Base-by-base conservation (phyloP, 2,329 filamentous ascomycete species). In the Karstenula rhodostoma region DNA sequence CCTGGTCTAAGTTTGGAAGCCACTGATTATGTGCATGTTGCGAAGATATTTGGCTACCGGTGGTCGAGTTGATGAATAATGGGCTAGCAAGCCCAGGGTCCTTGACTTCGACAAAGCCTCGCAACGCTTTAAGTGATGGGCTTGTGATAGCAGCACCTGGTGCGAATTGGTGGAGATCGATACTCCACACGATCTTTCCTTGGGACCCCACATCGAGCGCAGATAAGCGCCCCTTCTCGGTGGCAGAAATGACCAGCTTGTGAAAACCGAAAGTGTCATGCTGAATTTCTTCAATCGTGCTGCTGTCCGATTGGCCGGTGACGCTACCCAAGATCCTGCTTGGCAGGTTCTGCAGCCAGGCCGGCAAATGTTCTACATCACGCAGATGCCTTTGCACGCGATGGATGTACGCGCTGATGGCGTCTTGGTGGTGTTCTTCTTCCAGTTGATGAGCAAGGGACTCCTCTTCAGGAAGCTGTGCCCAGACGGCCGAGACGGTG, bases 251-350 rank as follows among this genome's bases (percentile, higher is more conserved):
- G 6, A 94, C 86, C 33, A 94, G 81, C 78, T 97, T 96, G 76
- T 92, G 90, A 78, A 97, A 94, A 4, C 94, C 94, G 76, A 98
- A 98, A 42, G 84, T 87, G 70, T 95, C 91, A 17, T 88, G 84
- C 19, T 82, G 80, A n/a, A 90, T 80, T 7, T 82, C 82, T 29
- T 81, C 78, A 0, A 78, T 71, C 17, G 83, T 80, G 9, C 85
- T 83, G 0, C 86, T 85, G 33, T 88, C 87, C 17, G 92, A 81
- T 65, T 87, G 89, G 62, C 80, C 80, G 23, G 79, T 63, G 25
- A 83, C 72, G 37, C 75, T 80, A 49, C 85, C 85, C 2, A 93
- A 71, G 15, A 97, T 79, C 25, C 89, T 87, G 46, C 83, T 79
- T 4, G 93, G 93, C 10, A 97, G 82, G 17, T 83, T 83, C 63